These are phyloP conservation scores for Mortierella sp. DNA, from an alignment of 371 early-diverging fungal species.

Conservation along the genomic window DNA sequence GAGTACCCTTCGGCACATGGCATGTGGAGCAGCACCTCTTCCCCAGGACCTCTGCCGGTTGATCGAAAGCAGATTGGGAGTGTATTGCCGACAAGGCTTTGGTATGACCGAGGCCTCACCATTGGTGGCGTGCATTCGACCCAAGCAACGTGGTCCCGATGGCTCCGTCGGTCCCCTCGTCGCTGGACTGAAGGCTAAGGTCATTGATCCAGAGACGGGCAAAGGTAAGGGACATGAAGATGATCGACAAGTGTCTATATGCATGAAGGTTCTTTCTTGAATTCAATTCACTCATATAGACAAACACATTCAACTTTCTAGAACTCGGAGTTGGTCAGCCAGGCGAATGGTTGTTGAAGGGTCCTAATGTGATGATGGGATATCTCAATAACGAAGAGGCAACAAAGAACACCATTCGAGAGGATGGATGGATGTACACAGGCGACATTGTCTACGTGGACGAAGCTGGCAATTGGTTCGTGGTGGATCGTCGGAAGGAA, in stretches of 20 bases:
- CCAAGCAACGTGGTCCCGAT: conserved; percentile 30
- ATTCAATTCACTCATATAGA: no score
- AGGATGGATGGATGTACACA: conserved; percentile 80
- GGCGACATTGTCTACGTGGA: conserved; percentile 84
- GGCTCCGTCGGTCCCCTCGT: conserved; percentile 79
- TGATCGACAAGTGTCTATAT: no score
- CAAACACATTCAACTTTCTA: conserved; percentile 7
- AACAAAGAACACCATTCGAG: conserved; percentile 72
- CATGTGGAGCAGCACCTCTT: conserved; percentile 89
- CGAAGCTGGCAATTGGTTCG: conserved; percentile 65
- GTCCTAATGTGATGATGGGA: conserved; percentile 86
- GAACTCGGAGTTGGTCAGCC: conserved; percentile 64
- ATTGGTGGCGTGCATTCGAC: conserved; percentile 46
- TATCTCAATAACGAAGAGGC: conserved; percentile 77
- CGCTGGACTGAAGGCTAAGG: conserved; percentile 74
- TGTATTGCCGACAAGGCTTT: conserved; percentile 76
- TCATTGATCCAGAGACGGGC: conserved; percentile 68
- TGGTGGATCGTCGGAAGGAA: conserved; percentile 81
- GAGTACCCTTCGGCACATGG: conserved; percentile 65
- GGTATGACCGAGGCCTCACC: conserved; percentile 78
- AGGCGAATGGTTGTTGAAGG: conserved; percentile 85
- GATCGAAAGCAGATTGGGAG: conserved; percentile 62
- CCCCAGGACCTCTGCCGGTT: conserved; percentile 65
- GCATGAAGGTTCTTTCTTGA: background rate
- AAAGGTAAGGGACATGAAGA: conserved; percentile 46